A percentile compares a stretch with the other conserved stretches of the same genome.
Conservation (phyloP, 192 early-diverging fungal species). For the Backusella luteola region DNA sequence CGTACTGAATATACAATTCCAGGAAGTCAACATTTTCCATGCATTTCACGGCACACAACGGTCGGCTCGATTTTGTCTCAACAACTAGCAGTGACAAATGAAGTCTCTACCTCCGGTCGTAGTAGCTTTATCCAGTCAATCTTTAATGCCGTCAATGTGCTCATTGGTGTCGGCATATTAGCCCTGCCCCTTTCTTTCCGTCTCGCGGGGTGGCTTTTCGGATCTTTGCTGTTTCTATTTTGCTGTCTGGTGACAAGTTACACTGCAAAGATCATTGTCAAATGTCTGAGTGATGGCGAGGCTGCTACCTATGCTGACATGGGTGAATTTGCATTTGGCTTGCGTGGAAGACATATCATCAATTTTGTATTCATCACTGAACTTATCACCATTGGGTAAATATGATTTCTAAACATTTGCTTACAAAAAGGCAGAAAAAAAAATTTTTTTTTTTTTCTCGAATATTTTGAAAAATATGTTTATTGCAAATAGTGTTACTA, state of each 20-base stretch:
- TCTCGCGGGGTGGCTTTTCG: slow-evolving; percentile 57
- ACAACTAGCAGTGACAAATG: neutral
- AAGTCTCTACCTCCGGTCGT: neutral
- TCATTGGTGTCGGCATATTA: slow-evolving; percentile 67
- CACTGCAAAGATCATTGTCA: slow-evolving; percentile 57
- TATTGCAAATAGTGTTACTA: neutral
- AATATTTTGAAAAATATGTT: neutral
- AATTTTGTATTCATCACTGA: slow-evolving; percentile 32
- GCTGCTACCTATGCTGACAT: slow-evolving; percentile 42
- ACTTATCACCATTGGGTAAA: slow-evolving; percentile 24
- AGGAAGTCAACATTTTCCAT: neutral
- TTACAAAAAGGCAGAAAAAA: neutral
- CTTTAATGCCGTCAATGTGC: slow-evolving; percentile 58
- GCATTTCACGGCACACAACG: slow-evolving; percentile 22
- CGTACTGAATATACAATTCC: neutral
- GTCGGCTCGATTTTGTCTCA: slow-evolving; percentile 14
- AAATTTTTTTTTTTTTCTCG: neutral
- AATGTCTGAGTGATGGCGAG: slow-evolving; percentile 40
- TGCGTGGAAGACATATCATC: slow-evolving; percentile 20
- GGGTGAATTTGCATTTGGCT: slow-evolving; percentile 32
- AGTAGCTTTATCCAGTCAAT: slow-evolving; percentile 42
- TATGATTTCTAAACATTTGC: neutral
- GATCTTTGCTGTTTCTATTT: slow-evolving; percentile 46
- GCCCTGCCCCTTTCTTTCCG: slow-evolving; percentile 58
- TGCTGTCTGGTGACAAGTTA: slow-evolving; percentile 41